Evolutionary conservation across 495 filamentous ascomycete genomes (phyloP), one percentile per base, ranked within the genome.

Genomic region (Penicillium antarcticum): DNA sequence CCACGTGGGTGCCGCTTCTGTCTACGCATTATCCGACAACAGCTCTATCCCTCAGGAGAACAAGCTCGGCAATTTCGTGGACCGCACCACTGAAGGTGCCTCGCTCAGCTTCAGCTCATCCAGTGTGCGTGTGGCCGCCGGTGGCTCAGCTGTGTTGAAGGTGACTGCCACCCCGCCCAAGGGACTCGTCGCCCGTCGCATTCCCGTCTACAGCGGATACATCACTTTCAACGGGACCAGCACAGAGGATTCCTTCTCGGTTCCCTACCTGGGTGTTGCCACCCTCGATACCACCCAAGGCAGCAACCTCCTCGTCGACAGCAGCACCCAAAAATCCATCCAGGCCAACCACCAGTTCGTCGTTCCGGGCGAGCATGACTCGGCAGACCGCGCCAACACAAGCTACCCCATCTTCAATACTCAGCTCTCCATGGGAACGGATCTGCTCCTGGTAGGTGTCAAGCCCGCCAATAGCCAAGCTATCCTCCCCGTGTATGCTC

Each of bases 141-240:
- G 46, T 14, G 29, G 47, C 13, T 55, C 58, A 10, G 61, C 58
- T 4, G 50, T 54, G 10, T 39, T 67, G 37, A 48, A 54, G 24
- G 66, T 70, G 42, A 41, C 42, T 31, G 55, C 50, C 5, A 54
- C 47, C 11, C 56, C 42, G 4, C 53, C 66, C 23, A 57, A 43
- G 10, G 59, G 57, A 18, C 51, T 63, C n/a, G 45, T 23, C 24
- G 21, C 33, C n/a, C 47, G 36, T 32, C 58, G 58, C 32, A 62
- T 73, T 14, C 64, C 68, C 18, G 51, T 73, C 16, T 73, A 71
- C 41, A 64, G 68, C 41, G 70, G 68, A 10, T 66, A 66, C 29
- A 56, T 73, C 37, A 61, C 65, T 10, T 44, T 74, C 9, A 68
- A 66, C 38, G 66, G 61, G 9, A 65, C 67, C 13, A 58, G 48